Percentiles rank a stretch among this genome's conserved stretches.
These are phyloP conservation scores for Phytophthora aleatoria DNA, from an alignment of 352 stramenopile species.

Conservation along the genomic window DNA sequence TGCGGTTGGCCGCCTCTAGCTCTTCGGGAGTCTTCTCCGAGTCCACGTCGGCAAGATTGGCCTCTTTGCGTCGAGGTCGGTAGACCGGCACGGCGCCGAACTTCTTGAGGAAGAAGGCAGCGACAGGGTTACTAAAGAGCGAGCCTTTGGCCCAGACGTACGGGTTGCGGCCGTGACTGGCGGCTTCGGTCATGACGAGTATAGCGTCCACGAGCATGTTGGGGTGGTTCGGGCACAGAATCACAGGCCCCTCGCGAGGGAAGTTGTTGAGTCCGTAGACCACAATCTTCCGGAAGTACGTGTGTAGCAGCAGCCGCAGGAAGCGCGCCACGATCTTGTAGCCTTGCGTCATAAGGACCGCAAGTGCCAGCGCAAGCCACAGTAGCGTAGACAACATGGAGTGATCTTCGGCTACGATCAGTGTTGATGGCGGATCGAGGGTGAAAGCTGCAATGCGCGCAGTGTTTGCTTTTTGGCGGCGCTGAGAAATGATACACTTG, in stretches of 20 bases:
- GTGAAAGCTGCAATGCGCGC: slow-evolving; percentile 10
- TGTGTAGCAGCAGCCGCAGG: slow-evolving; percentile 66
- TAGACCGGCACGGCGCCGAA: slow-evolving; percentile 77
- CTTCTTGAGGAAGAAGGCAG: slow-evolving; percentile 42
- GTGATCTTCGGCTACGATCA: background rate
- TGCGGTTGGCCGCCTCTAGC: slow-evolving; percentile 59
- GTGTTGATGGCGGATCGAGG: background rate
- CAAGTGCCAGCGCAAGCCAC: slow-evolving; percentile 53
- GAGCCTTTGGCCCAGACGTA: slow-evolving; percentile 84
- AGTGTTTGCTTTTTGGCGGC: background rate
- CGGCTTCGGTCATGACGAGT: slow-evolving; percentile 76
- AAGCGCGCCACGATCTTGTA: slow-evolving; percentile 74
- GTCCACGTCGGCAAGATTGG: slow-evolving; percentile 64
- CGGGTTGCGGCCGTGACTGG: slow-evolving; percentile 53
- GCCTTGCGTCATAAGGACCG: slow-evolving; percentile 53
- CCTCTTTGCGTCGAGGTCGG: slow-evolving; percentile 48
- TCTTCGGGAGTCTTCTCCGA: slow-evolving; percentile 66
- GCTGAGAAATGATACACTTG: slow-evolving; percentile 27
- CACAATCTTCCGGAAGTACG: slow-evolving; percentile 82
- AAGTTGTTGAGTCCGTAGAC: slow-evolving; percentile 83
- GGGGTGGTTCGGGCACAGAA: slow-evolving; percentile 80
- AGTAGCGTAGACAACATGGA: slow-evolving; percentile 45
- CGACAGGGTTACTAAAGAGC: slow-evolving; percentile 66
- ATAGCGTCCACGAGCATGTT: slow-evolving; percentile 85
- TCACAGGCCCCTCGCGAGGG: slow-evolving; percentile 75